phyloP scores from a whole-genome alignment of 1,284 basidiomycete genomes.

The Cutaneotrichosporon cutaneum region DNA sequence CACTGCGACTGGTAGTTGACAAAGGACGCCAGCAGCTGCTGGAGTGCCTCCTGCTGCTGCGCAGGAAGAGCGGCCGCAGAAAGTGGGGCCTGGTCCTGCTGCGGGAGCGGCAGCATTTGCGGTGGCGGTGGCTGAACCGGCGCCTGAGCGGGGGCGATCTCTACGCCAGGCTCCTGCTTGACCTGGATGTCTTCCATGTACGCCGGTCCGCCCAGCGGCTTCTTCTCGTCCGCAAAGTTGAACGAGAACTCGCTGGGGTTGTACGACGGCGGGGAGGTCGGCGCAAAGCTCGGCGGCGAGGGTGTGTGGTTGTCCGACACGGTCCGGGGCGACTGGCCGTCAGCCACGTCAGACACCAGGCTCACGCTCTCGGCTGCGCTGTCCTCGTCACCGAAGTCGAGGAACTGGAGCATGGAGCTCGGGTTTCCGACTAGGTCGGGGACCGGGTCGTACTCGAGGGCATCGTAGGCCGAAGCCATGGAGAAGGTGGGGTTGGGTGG shows the following conservation, averaged over 20 bases:
- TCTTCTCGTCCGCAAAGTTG: slow-evolving; percentile 34
- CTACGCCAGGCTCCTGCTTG: slow-evolving; percentile 44
- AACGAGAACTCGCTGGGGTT: slow-evolving; percentile 33
- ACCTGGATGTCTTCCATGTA: slow-evolving; percentile 27
- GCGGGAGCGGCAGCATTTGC: slow-evolving; percentile 5
- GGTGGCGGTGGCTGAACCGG: slow-evolving; percentile 6
- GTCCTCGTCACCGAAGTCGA: slow-evolving; percentile 45
- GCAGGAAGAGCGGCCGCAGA: slow-evolving; percentile 28
- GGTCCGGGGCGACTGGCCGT: slow-evolving; percentile 42
- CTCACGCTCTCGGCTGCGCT: slow-evolving; percentile 33
- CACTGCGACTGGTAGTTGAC: slow-evolving; percentile 40
- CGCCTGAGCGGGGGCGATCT: slow-evolving; percentile 22
- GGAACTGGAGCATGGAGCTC: slow-evolving; percentile 43
- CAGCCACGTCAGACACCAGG: slow-evolving; percentile 22
- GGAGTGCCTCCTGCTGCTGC: slow-evolving; percentile 45
- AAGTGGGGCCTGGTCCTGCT: slow-evolving; percentile 12
- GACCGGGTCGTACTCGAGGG: slow-evolving; percentile 30
- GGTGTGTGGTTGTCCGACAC: slow-evolving; percentile 48
- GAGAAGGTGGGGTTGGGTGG: slow-evolving; percentile 3
- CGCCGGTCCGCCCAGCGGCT: slow-evolving; percentile 12
- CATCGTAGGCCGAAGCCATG: slow-evolving; percentile 17
- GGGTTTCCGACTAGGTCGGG: slow-evolving; percentile 41
- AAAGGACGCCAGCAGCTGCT: slow-evolving; percentile 43
- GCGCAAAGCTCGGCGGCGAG: slow-evolving; percentile 32
- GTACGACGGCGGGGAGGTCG: slow-evolving; percentile 27